phyloP scores from a whole-genome alignment of 2,329 filamentous ascomycete species.

The Fusarium sp. region DNA sequence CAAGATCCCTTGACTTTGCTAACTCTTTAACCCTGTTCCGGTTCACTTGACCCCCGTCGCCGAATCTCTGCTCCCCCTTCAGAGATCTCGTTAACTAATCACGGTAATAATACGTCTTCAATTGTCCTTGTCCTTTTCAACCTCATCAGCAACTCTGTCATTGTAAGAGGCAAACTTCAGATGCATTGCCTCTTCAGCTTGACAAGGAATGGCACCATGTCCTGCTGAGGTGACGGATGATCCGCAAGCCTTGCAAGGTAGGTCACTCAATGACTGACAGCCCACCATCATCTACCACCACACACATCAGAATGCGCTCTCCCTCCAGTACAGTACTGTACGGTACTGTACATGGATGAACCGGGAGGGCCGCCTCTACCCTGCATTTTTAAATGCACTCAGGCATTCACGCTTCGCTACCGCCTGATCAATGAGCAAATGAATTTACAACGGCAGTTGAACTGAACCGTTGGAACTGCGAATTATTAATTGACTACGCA shows the following conservation, averaged over 20 bases:
- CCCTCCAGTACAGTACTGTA: not conserved
- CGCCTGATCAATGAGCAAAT: constrained; percentile 19
- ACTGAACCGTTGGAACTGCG: not conserved
- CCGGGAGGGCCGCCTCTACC: constrained; percentile 21
- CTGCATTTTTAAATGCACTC: constrained; percentile 22
- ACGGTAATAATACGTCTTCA: not conserved
- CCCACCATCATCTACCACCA: constrained; percentile 21
- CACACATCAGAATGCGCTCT: constrained; percentile 12
- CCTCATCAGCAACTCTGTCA: not conserved
- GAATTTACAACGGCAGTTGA: not conserved
- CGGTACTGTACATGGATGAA: constrained; percentile 3
- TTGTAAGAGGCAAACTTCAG: not conserved
- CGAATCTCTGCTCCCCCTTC: not conserved
- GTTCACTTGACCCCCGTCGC: constrained; percentile 9
- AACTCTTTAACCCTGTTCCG: constrained; percentile 9
- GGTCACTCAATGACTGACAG: constrained; percentile 21
- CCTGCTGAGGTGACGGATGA: constrained; percentile 24
- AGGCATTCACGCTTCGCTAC: constrained; percentile 27
- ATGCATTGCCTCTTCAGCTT: not conserved
- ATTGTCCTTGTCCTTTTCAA: not conserved
- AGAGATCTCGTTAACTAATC: not conserved
- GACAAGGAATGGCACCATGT: constrained; percentile 20
- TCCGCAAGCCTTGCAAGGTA: constrained; percentile 15
- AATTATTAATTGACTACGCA: not conserved
- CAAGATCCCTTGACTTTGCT: constrained; percentile 33